Evolutionary conservation across 2,329 filamentous ascomycete genomes (phyloP).

Genomic region (Cercospora canescens): DNA sequence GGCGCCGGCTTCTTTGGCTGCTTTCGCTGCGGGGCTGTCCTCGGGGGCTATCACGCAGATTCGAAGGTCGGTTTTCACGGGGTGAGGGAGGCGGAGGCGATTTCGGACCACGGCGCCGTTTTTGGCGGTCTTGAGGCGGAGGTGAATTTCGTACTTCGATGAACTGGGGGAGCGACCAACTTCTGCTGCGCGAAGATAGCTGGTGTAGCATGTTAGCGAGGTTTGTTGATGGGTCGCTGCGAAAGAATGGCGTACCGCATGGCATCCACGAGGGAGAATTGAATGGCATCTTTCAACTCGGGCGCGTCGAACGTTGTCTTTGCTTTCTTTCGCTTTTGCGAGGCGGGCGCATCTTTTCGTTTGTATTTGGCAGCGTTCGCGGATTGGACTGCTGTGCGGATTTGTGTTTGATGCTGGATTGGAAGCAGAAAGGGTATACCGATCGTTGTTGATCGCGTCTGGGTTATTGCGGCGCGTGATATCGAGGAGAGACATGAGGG

Average conservation of each 20-base stretch:
- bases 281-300: constrained; percentile 64
- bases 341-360: constrained; percentile 48
- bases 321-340: constrained; percentile 63
- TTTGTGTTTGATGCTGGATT: constrained; percentile 36
- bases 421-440: constrained; percentile 26
- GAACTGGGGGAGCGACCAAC: constrained; percentile 73
- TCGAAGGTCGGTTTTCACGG: constrained; percentile 82
- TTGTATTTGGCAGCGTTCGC: constrained; percentile 43
- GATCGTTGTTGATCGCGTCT: constrained; percentile 17
- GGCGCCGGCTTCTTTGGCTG: constrained; percentile 77
- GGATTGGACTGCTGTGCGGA: constrained; percentile 42
- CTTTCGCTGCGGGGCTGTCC: constrained; percentile 69
- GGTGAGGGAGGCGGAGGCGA: constrained; percentile 82
- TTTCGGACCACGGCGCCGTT: constrained; percentile 86
- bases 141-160: constrained; percentile 84
- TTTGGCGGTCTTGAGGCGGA: constrained; percentile 80
- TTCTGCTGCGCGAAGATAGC: constrained; percentile 89
- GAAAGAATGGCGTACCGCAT: constrained; percentile 64
- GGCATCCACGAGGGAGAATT: constrained; percentile 85
- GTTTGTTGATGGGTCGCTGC: neutral
- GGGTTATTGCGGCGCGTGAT: constrained; percentile 15
- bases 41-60: constrained; percentile 93
- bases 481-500: constrained; percentile 30
- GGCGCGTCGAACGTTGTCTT: constrained; percentile 65
- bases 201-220: constrained; percentile 39